phyloP scores from a whole-genome alignment of 1,284 basidiomycete genomes.

The Bondarzewia mesenterica region DNA sequence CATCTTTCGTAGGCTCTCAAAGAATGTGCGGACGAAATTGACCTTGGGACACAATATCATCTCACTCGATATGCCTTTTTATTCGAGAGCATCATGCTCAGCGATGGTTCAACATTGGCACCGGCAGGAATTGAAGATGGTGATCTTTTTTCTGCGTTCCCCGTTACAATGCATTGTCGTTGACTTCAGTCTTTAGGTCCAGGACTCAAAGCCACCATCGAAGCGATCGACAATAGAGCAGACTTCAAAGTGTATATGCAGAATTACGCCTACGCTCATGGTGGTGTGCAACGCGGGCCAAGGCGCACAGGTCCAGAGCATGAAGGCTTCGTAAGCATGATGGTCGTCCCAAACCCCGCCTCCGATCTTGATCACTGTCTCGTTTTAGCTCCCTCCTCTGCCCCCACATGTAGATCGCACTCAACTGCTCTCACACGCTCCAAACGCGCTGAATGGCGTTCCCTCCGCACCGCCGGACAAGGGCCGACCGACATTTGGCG shows the following conservation, averaged over 20 bases:
- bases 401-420: constrained; percentile 31
- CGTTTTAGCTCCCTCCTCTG: constrained; percentile 51
- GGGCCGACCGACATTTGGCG: constrained; percentile 77
- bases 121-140: constrained; percentile 65
- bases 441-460: constrained; percentile 11
- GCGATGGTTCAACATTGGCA: constrained; percentile 80
- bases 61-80: constrained; percentile 91
- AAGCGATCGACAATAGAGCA: constrained; percentile 87
- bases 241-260: constrained; percentile 98
- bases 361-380: constrained; percentile 6
- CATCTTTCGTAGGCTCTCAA: constrained; percentile 66
- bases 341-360: constrained; percentile 6
- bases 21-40: constrained; percentile 93
- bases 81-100: constrained; percentile 85
- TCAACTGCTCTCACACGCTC: constrained; percentile 5
- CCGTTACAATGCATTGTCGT: constrained; percentile 1
- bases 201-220: constrained; percentile 82
- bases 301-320: constrained; percentile 78
- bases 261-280: constrained; percentile 86
- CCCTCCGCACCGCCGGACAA: constrained; percentile 40
- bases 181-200: constrained; percentile 31
- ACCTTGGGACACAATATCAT: constrained; percentile 96
- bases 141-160: constrained; percentile 16
- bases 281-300: constrained; percentile 55
- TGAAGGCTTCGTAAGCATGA: constrained; percentile 72